Percentiles rank a stretch among this genome's conserved stretches.
These are phyloP conservation scores for Hyphopichia wangnamkhiaoensis DNA, from an alignment of 1,139 yeast species.

Conservation along the genomic window DNA sequence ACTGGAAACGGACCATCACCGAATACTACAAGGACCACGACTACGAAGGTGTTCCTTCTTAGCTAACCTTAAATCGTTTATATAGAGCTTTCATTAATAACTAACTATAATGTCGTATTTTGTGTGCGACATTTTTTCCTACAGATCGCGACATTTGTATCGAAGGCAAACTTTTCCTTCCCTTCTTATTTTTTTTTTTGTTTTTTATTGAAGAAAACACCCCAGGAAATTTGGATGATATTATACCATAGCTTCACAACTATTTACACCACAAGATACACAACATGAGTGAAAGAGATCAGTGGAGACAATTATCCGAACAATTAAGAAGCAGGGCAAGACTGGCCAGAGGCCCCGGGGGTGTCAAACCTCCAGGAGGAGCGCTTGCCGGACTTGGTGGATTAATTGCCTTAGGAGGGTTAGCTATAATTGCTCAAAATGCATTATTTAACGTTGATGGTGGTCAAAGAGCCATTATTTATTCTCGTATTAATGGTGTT, in stretches of 20 bases:
- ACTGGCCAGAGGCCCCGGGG: constrained; percentile 43
- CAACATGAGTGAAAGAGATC: constrained; percentile 50
- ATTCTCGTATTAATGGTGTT: constrained; percentile 86
- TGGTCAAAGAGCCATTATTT: constrained; percentile 96
- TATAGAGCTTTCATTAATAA: background rate
- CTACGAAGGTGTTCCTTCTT: constrained; percentile 49
- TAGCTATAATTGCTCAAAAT: constrained; percentile 63
- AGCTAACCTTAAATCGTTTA: constrained; percentile 3
- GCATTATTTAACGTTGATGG: constrained; percentile 96
- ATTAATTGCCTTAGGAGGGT: constrained; percentile 69
- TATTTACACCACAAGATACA: background rate
- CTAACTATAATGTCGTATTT: background rate
- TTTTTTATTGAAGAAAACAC: background rate
- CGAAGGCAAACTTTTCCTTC: background rate
- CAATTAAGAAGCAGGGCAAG: constrained; percentile 68
- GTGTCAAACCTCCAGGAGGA: constrained; percentile 58
- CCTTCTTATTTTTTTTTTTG: background rate
- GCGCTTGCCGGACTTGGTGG: constrained; percentile 82
- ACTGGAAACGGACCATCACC: constrained; percentile 39
- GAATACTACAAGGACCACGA: constrained; percentile 41
- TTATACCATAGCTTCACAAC: background rate
- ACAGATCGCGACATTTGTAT: background rate
- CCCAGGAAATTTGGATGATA: background rate
- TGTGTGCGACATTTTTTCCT: background rate
- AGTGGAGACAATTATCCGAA: constrained; percentile 65